A percentile compares a stretch with the other conserved stretches of the same genome.
phyloP scores from a whole-genome alignment of 202 grass and related monocot genomes.

The Miscanthus sacchariflorus region DNA sequence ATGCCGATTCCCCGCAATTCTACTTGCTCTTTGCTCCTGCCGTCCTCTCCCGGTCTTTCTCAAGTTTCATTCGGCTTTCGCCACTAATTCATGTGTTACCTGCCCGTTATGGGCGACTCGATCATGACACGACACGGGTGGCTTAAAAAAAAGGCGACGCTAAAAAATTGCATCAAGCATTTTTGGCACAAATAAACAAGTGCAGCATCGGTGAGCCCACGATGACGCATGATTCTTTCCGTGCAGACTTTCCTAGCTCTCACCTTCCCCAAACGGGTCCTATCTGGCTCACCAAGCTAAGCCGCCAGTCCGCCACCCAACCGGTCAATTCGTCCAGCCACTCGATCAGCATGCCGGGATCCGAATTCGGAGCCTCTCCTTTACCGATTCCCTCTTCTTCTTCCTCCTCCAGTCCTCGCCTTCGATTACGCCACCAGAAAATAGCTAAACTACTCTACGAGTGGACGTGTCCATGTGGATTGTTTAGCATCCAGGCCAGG shows the following conservation, averaged over 20 bases:
- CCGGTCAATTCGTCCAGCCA: slow-evolving; percentile 31
- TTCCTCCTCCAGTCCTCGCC: neutral
- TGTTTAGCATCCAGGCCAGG: slow-evolving; percentile 21
- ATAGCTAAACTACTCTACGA: slow-evolving; percentile 5
- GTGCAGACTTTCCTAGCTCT: slow-evolving; percentile 39
- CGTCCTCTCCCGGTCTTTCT: slow-evolving; percentile 10
- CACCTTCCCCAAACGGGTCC: neutral
- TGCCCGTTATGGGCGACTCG: neutral
- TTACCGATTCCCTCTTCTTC: neutral
- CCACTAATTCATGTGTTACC: neutral
- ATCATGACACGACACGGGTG: slow-evolving; percentile 10
- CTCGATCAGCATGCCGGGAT: neutral
- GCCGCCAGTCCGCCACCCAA: neutral
- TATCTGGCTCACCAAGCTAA: slow-evolving; percentile 42
- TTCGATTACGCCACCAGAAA: neutral
- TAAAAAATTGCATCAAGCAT: neutral
- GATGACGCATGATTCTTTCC: slow-evolving; percentile 39
- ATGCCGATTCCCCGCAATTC: slow-evolving; percentile 15
- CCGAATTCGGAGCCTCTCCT: slow-evolving; percentile 13
- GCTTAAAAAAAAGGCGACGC: too few relatives aligned
- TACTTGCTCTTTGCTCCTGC: neutral
- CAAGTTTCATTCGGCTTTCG: slow-evolving; percentile 2
- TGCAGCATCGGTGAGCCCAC: neutral
- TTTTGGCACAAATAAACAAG: neutral
- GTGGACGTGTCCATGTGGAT: slow-evolving; percentile 41